phyloP scores from a whole-genome alignment of 345 rosid genomes.

The Ceriops decandra region DNA sequence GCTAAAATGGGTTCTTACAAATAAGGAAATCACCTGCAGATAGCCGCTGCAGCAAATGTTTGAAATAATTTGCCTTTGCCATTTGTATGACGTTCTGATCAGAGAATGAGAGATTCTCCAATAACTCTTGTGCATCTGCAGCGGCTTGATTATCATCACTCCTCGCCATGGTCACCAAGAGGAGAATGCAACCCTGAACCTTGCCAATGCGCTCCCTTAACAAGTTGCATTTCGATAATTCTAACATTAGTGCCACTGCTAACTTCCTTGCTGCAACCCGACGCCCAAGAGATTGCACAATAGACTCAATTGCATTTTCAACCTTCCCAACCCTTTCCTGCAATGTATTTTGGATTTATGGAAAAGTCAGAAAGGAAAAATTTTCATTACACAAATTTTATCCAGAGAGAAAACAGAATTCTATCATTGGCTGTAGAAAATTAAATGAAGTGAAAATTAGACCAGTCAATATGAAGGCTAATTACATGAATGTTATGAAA shows the following conservation, averaged over 20 bases:
- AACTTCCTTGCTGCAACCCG: slow-evolving; percentile 50
- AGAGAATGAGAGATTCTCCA: slow-evolving; percentile 55
- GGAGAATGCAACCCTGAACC: slow-evolving; percentile 59
- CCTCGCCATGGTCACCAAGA: slow-evolving; percentile 58
- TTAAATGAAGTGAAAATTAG: background rate
- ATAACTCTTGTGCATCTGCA: slow-evolving; percentile 42
- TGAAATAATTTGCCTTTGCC: slow-evolving; percentile 71
- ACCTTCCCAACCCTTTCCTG: slow-evolving; percentile 54
- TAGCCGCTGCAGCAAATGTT: slow-evolving; percentile 50
- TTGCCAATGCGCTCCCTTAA: slow-evolving; percentile 47
- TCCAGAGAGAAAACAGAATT: background rate
- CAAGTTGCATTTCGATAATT: slow-evolving; percentile 37
- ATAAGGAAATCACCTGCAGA: slow-evolving; percentile 40
- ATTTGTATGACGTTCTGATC: slow-evolving; percentile 54
- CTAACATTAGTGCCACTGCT: slow-evolving; percentile 52
- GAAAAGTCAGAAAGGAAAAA: slow-evolving; percentile 7
- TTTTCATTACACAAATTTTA: slow-evolving; percentile 8
- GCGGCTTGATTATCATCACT: slow-evolving; percentile 52
- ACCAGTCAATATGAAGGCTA: slow-evolving; percentile 1
- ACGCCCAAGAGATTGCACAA: slow-evolving; percentile 61
- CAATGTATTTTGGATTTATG: slow-evolving; percentile 19
- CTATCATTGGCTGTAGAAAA: background rate
- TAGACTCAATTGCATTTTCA: slow-evolving; percentile 42
- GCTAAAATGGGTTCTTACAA: slow-evolving; percentile 9
- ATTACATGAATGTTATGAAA: background rate